Percentiles rank a stretch among this genome's conserved stretches.
phyloP scores from a whole-genome alignment of 116 monocot genomes.

The Cymodocea nodosa region DNA sequence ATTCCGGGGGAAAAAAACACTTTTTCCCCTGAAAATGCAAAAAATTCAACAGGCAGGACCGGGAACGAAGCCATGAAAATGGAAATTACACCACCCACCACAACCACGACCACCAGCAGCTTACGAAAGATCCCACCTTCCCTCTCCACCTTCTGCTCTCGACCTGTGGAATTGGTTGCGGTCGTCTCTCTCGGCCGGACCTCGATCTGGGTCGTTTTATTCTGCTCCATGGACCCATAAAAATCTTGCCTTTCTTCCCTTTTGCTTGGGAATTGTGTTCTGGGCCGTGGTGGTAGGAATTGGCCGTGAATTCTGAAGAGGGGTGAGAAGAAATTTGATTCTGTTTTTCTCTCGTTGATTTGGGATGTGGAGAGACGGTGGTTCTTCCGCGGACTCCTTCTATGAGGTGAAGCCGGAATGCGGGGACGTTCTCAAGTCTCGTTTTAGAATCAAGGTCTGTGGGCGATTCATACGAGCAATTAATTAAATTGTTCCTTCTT shows the following conservation, averaged over 20 bases:
- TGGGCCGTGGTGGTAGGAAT: not conserved
- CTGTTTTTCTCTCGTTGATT: not conserved
- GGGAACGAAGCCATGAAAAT: too few species aligned
- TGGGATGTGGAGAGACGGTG: conserved; percentile 46
- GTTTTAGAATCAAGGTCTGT: conserved; percentile 78
- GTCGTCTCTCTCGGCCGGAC: not conserved
- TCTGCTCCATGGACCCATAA: not conserved
- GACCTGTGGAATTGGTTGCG: not conserved
- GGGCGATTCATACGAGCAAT: not conserved
- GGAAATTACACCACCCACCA: not conserved
- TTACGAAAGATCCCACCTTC: not conserved
- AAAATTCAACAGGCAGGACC: too few species aligned
- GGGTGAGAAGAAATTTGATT: not conserved
- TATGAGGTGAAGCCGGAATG: conserved; percentile 60
- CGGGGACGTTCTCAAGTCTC: conserved; percentile 53
- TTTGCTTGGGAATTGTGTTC: not conserved
- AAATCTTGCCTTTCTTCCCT: not conserved
- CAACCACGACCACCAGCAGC: not conserved
- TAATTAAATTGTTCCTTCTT: too few species aligned
- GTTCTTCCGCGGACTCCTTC: conserved; percentile 47
- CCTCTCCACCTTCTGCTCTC: not conserved
- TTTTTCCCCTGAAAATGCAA: too few species aligned
- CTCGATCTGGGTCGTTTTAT: not conserved
- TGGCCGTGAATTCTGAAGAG: not conserved
- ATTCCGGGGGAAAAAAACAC: too few species aligned